Evolutionary conservation across 192 early-diverging fungal species (phyloP).

Genomic region (Coemansia sp.): DNA sequence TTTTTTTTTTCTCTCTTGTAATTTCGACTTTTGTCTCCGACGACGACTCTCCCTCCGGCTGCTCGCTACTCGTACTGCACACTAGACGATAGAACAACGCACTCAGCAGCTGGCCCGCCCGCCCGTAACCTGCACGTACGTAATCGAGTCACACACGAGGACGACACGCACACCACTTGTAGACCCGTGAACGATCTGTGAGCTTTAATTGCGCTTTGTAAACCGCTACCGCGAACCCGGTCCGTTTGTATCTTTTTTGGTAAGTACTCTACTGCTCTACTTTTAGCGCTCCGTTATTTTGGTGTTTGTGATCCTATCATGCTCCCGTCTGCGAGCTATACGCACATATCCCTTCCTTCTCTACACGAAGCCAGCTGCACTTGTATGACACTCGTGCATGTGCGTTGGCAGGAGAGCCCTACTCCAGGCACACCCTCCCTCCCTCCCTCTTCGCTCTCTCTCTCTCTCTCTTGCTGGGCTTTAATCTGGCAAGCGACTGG

Average conservation of each 20-base stretch:
- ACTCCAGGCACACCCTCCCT: background rate
- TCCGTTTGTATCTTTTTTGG: background rate
- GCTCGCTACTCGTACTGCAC: background rate
- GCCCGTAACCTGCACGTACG: background rate
- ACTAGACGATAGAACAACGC: background rate
- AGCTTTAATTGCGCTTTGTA: background rate
- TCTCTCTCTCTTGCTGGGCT: conserved; percentile 7
- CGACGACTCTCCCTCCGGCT: background rate
- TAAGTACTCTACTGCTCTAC: background rate
- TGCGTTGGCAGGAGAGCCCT: background rate
- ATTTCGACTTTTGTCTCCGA: conserved; percentile 1
- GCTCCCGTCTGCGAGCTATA: background rate
- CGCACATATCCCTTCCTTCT: background rate
- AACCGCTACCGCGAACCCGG: background rate
- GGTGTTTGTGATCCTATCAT: background rate
- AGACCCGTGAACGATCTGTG: background rate
- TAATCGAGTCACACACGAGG: background rate
- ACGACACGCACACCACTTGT: background rate
- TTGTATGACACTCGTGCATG: background rate
- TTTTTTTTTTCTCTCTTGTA: background rate
- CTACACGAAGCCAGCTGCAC: background rate
- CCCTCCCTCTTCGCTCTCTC: background rate
- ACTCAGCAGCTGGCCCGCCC: background rate
- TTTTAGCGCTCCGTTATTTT: background rate
- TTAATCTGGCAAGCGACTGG: background rate